Percentiles rank a stretch among this genome's conserved stretches.
Evolutionary conservation across 2,329 filamentous ascomycete species (phyloP).

Genomic region (Intubia oerlemansii): DNA sequence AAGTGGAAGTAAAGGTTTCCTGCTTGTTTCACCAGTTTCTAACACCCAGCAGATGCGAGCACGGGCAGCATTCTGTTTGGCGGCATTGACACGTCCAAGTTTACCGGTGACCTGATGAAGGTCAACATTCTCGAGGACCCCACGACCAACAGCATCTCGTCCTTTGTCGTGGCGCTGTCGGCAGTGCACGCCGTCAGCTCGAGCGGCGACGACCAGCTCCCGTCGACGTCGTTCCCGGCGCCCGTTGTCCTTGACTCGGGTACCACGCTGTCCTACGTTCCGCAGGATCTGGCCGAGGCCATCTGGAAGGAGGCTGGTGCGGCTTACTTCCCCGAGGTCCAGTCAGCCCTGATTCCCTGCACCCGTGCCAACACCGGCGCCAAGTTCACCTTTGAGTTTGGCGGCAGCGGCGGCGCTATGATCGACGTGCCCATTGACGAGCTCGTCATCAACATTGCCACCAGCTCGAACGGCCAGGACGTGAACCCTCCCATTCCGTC

Average conservation of each 20-base stretch:
- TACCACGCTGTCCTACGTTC: constrained; percentile 50
- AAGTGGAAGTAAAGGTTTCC: too few species aligned
- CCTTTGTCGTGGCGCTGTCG: constrained; percentile 27
- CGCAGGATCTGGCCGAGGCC: constrained; percentile 31
- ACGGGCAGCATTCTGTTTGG: constrained; percentile 59
- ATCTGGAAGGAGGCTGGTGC: constrained; percentile 35
- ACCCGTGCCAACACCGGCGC: constrained; percentile 20
- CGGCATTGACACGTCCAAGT: constrained; percentile 61
- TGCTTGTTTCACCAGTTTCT: constrained; percentile 8
- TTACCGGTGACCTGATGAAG: constrained; percentile 36
- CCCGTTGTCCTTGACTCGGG: constrained; percentile 53
- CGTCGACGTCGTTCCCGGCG: constrained; percentile 22
- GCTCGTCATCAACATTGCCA: constrained; percentile 25
- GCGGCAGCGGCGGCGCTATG: constrained; percentile 22
- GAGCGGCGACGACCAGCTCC: constrained; percentile 25
- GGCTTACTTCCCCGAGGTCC: constrained; percentile 16
- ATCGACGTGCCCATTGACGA: constrained; percentile 34
- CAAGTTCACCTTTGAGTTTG: constrained; percentile 32
- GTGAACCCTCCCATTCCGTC: constrained; percentile 16
- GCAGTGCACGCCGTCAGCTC: constrained; percentile 24
- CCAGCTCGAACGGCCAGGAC: constrained; percentile 13
- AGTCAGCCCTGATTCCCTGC: constrained; percentile 28
- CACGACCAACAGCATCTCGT: constrained; percentile 16
- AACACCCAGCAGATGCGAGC: constrained; percentile 28
- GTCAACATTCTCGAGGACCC: constrained; percentile 33